These are phyloP conservation scores for Diaporthe batatas DNA, from an alignment of 2,329 filamentous ascomycete species.

Conservation along the genomic window DNA sequence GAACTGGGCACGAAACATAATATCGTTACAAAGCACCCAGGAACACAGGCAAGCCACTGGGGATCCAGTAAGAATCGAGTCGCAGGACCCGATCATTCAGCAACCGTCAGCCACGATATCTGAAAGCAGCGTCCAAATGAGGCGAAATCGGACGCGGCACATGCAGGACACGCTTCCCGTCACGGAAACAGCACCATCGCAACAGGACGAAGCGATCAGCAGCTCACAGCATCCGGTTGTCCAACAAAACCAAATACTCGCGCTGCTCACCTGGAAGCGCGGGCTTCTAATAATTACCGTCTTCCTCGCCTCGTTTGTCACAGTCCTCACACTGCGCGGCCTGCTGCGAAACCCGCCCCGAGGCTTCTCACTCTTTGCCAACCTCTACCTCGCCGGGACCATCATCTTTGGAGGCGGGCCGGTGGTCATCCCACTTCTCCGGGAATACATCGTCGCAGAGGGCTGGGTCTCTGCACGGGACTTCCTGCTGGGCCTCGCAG, in stretches of 20 bases:
- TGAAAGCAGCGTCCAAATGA: background rate
- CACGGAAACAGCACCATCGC: conserved; percentile 9
- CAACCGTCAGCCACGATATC: background rate
- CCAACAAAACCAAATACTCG: background rate
- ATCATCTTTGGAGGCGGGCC: conserved; percentile 76
- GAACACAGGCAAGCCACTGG: background rate
- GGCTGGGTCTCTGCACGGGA: conserved; percentile 79
- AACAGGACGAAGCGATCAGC: background rate
- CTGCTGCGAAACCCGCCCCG: conserved; percentile 57
- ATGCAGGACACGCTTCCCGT: background rate
- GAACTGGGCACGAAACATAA: background rate
- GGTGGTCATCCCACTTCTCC: conserved; percentile 73
- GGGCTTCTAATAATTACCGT: conserved; percentile 57
- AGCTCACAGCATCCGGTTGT: conserved; percentile 30
- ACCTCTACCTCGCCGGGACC: conserved; percentile 80
- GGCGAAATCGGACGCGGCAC: background rate
- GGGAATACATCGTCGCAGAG: conserved; percentile 73
- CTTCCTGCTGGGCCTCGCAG: conserved; percentile 79
- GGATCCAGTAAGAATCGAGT: background rate
- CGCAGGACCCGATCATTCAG: background rate
- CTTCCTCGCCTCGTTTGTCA: conserved; percentile 70
- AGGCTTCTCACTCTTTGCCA: conserved; percentile 74
- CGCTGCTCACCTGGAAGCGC: conserved; percentile 57
- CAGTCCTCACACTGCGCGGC: conserved; percentile 66
- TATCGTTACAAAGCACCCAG: background rate